These are phyloP conservation scores for Aureobasidium sp. DNA, from an alignment of 2,329 filamentous ascomycete species.

Conservation along the genomic window DNA sequence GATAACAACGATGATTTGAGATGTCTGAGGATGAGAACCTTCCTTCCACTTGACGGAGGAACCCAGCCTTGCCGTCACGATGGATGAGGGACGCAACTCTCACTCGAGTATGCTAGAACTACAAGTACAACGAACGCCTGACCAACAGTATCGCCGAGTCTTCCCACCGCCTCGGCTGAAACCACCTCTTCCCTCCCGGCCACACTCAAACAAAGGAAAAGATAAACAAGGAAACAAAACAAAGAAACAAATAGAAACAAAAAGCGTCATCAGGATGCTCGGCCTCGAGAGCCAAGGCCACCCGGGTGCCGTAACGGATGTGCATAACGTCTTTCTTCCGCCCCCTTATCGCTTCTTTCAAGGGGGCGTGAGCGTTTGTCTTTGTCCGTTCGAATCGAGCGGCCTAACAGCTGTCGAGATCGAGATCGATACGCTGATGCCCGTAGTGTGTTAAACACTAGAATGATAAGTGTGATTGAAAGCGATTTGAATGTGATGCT, in stretches of 20 bases:
- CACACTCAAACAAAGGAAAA: not conserved
- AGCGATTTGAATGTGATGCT: not conserved
- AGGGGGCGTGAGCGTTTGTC: not conserved
- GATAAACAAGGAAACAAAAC: constrained; percentile 1
- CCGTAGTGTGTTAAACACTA: not conserved
- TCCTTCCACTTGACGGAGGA: not conserved
- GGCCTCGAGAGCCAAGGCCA: not conserved
- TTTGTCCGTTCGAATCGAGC: constrained; percentile 1
- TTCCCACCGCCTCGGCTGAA: not conserved
- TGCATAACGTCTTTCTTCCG: not conserved
- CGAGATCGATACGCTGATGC: not conserved
- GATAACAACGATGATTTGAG: not conserved
- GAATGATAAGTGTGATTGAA: not conserved
- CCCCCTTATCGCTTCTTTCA: not conserved
- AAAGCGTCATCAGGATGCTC: not conserved
- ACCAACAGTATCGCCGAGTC: not conserved
- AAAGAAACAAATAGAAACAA: constrained; percentile 1
- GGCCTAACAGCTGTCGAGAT: constrained; percentile 7
- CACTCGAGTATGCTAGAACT: not conserved
- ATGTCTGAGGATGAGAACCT: not conserved
- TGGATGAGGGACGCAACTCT: not conserved
- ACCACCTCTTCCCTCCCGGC: not conserved
- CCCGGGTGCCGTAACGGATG: constrained; percentile 2
- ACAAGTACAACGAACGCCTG: not conserved
- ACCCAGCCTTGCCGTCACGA: not conserved